Evolutionary conservation across 805 yeast genomes (phyloP).

Genomic region (Pachysolen tannophilus): DNA sequence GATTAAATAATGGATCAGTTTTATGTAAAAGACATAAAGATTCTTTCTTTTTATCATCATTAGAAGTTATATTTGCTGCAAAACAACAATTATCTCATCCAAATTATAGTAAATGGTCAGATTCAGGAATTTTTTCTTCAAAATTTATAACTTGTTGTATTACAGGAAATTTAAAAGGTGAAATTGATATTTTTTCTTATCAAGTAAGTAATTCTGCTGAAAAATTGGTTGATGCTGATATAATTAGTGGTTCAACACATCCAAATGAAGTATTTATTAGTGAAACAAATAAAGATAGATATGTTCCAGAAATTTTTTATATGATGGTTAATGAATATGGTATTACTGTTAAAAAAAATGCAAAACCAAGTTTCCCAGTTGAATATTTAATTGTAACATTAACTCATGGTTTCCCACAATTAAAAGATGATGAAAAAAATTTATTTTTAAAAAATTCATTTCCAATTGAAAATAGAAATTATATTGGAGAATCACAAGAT

Average conservation of each 20-base stretch:
- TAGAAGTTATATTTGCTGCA: conserved; percentile 82
- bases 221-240: conserved; percentile 78
- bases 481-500: conserved; percentile 68
- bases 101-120: conserved; percentile 55
- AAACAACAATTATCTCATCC: conserved; percentile 62
- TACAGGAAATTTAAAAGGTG: conserved; percentile 82
- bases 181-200: conserved; percentile 84
- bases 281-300: conserved; percentile 35
- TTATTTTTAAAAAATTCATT: conserved; percentile 31
- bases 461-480: conserved; percentile 75
- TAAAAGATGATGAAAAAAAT: conserved; percentile 28
- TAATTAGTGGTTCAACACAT: conserved; percentile 81
- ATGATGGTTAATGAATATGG: conserved; percentile 82
- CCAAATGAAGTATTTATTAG: conserved; percentile 82
- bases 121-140: conserved; percentile 64
- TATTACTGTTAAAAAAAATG: conserved; percentile 76
- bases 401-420: conserved; percentile 93
- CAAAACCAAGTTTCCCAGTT: conserved; percentile 90
- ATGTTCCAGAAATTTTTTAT: conserved; percentile 92
- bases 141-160: conserved; percentile 91
- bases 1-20: conserved; percentile 81
- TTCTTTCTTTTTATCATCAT: conserved; percentile 81
- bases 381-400: conserved; percentile 80
- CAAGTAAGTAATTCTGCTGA: conserved; percentile 88
- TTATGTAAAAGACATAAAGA: conserved; percentile 89